Evolutionary conservation across 106 monocot species (phyloP), one percentile per base, ranked within the genome.

Genomic region (Iris macrosiphon): DNA sequence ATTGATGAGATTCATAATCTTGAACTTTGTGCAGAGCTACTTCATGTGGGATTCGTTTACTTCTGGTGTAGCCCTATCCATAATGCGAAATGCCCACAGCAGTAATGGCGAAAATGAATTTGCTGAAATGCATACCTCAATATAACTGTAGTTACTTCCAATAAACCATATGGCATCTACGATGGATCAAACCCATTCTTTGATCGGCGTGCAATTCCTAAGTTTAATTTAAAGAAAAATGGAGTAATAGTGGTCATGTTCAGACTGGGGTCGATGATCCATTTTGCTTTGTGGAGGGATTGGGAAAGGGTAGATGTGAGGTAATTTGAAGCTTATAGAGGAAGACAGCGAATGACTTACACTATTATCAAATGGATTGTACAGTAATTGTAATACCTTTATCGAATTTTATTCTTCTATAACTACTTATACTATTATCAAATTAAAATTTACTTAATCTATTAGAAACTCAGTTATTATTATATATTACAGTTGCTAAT

Each of bases 11-110:
- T 18, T 63, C 31, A 20, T 41, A 37, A 10, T 63, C 2, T 40
- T 31, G 17, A 45, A 31, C 9, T 48, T 43, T 4, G 40, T 64
- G 51, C 72, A 93, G 88, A 81, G 66, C 29, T 88, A 73, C 71
- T 94, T 78, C 73, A 84, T 88, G 88, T 88, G 93, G 93, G 93
- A 94, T 40, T 88, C 93, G 4, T 88, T 94, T 51, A 60, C 59
- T 45, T 21, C 79, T 27, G 94, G 88, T 35, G 67, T 94, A 22
- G 80, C 71, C 1, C 35, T 79, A 23, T 88, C 88, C 9, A 78
- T 72, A 2, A 78, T 94, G 60, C 54, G 23, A 13, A 81, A 82
- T 12, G 44, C 54, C 3, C 45, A 71, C 40, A 62, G 64, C 6
- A 24, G 29, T 16, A 47, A 62, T 32, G 88, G 84, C 1, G 45